Percentiles rank a stretch among this genome's conserved stretches.
Evolutionary conservation across 2,329 filamentous ascomycete genomes (phyloP).

Genomic region (Aspergillus sp.): DNA sequence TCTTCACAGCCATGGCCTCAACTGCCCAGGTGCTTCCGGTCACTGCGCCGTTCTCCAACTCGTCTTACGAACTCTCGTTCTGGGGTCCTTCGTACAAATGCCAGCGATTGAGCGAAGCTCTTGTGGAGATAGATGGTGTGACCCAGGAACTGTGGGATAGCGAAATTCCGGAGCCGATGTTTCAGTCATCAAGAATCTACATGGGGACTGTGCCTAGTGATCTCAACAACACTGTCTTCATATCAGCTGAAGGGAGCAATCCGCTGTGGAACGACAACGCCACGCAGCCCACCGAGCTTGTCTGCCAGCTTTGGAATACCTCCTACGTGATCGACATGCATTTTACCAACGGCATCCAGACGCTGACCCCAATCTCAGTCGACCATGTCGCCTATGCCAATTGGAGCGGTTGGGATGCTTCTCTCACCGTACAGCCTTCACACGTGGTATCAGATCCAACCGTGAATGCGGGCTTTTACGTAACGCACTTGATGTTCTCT

Average conservation of each 20-base stretch:
- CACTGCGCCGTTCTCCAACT: slow-evolving; percentile 13
- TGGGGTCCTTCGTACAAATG: slow-evolving; percentile 23
- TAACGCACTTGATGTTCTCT: too few species aligned
- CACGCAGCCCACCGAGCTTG: slow-evolving; percentile 14
- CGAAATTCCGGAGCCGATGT: too few species aligned
- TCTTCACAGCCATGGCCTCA: slow-evolving; percentile 3
- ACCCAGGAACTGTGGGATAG: slow-evolving; percentile 1
- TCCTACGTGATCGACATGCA: slow-evolving; percentile 16
- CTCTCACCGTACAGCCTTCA: not conserved
- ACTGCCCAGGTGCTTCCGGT: slow-evolving; percentile 7
- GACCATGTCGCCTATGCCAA: slow-evolving; percentile 9
- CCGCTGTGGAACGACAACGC: slow-evolving; percentile 3
- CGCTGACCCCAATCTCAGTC: slow-evolving; percentile 14
- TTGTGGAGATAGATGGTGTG: slow-evolving; percentile 15
- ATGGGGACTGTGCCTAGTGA: too few species aligned
- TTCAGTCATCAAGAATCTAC: too few species aligned
- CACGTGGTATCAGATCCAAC: too few species aligned
- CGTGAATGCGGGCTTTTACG: too few species aligned
- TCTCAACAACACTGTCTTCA: too few species aligned
- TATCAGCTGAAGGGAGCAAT: slow-evolving; percentile 9
- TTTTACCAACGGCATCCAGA: slow-evolving; percentile 10
- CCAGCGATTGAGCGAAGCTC: slow-evolving; percentile 16
- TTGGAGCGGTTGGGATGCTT: not conserved
- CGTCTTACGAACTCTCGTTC: slow-evolving; percentile 18
- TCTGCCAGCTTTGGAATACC: slow-evolving; percentile 23